These are phyloP conservation scores for Nannochloris sp. DNA, from an alignment of 139 green algal genomes.

Conservation along the genomic window DNA sequence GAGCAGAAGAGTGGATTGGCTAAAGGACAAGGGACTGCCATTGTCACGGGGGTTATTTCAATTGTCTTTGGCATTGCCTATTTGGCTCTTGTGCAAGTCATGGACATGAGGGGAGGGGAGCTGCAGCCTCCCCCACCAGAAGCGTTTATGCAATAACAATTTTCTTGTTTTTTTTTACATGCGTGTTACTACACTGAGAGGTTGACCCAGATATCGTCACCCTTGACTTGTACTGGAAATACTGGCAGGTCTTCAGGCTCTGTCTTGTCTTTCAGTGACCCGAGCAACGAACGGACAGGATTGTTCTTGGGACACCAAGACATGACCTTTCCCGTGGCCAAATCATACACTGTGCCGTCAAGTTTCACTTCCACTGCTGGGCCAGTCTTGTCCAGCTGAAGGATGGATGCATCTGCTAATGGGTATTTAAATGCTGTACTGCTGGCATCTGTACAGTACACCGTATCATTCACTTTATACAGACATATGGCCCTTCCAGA, in stretches of 20 bases:
- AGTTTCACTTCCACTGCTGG: slow-evolving; percentile 51
- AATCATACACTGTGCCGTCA: slow-evolving; percentile 64
- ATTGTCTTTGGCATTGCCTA: slow-evolving; percentile 41
- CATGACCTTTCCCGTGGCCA: slow-evolving; percentile 56
- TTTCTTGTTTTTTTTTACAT: slow-evolving; percentile 7
- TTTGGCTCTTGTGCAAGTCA: slow-evolving; percentile 24
- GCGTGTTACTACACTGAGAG: slow-evolving; percentile 3
- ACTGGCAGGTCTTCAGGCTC: slow-evolving; percentile 22
- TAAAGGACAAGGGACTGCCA: slow-evolving; percentile 35
- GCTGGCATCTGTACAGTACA: slow-evolving; percentile 55
- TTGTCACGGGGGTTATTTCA: slow-evolving; percentile 41
- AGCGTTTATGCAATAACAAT: slow-evolving; percentile 19
- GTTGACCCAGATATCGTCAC: slow-evolving; percentile 24
- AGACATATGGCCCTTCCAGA: slow-evolving; percentile 35
- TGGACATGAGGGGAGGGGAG: slow-evolving; percentile 33
- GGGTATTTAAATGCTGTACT: slow-evolving; percentile 56
- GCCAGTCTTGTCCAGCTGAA: slow-evolving; percentile 19
- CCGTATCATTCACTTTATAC: slow-evolving; percentile 16
- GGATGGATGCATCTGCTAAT: slow-evolving; percentile 37
- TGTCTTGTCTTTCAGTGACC: slow-evolving; percentile 34
- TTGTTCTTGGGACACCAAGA: slow-evolving; percentile 55
- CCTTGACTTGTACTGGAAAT: slow-evolving; percentile 9
- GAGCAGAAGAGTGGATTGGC: slow-evolving; percentile 5
- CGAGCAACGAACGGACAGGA: slow-evolving; percentile 29
- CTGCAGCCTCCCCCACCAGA: slow-evolving; percentile 41